A percentile compares a stretch with the other conserved stretches of the same genome.
Conservation (phyloP, 2,329 filamentous ascomycete species). For the Talaromyces verruculosus region DNA sequence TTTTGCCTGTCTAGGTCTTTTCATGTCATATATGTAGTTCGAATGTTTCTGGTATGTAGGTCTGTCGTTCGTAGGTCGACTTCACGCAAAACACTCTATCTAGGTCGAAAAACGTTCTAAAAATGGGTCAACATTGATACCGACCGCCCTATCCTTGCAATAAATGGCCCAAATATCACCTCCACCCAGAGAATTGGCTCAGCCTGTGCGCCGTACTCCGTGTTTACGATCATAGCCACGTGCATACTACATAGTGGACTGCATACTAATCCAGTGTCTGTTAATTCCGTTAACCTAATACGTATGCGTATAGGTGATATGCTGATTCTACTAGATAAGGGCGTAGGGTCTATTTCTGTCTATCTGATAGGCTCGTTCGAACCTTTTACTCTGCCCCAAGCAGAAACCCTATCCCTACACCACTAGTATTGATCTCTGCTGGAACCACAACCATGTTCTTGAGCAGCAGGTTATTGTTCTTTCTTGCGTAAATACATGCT, state of each 20-base stretch:
- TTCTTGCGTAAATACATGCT: not conserved
- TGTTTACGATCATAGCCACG: not conserved
- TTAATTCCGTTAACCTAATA: no score
- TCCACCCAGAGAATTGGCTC: not conserved
- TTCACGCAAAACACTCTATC: not conserved
- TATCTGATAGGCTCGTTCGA: not conserved
- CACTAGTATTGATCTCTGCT: no score
- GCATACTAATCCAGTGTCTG: not conserved
- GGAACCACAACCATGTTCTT: no score
- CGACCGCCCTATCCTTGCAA: not conserved
- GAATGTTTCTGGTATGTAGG: not conserved
- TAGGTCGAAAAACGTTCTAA: not conserved
- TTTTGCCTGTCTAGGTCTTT: not conserved
- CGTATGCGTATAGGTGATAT: no score
- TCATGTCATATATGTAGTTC: not conserved
- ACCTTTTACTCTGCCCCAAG: not conserved
- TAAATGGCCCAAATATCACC: not conserved
- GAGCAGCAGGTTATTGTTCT: not conserved
- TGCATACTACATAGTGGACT: not conserved
- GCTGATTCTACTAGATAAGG: not conserved
- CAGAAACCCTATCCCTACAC: no score
- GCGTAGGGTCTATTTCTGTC: not conserved
- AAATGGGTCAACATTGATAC: not conserved
- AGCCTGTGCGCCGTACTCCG: not conserved
- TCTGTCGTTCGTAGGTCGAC: not conserved